Evolutionary conservation across 169 alveolate genomes (phyloP), one percentile per base, ranked within the genome.

Genomic region (Blepharisma undulans): DNA sequence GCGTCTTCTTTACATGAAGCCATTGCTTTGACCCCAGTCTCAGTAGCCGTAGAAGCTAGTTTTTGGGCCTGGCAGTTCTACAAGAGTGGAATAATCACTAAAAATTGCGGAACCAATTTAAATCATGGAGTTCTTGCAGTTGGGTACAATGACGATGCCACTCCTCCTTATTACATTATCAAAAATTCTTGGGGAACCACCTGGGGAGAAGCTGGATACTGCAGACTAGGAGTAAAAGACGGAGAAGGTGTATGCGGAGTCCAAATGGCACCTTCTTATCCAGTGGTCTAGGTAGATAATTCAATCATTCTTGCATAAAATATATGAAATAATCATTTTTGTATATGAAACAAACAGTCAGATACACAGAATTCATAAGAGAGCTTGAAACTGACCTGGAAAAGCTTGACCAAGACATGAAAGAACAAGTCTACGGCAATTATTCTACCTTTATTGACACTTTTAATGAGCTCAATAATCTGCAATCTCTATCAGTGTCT

Each of bases 1-100:
- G 34, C 66, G 74, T 16, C 36, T 74, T 93, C 95, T 19, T 48
- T 77, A 32, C 90, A 93, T 27, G 91, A 95, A 22, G 96, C 97
- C 14, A 72, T 96, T 18, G 84, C 84, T 87, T 88, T 94, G 77
- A 78, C 92, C 32, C 98, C 98, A 12, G 98, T 98, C 87, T 95
- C 99, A 25, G 98, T 98, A 61, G 99, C 99, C 34, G 96, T 98
- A 80, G 99, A 98, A 92, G 99, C 99, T 32, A 95, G 95, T 90
- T n/a, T 92, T 92, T 94, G 95, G 59, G 72, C 91, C 33, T 98
- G 98, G 97, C 98, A 98, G 94, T 97, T 95, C 94, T 98, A 98
- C 95, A 85, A 88, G 61, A 92, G 89, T 16, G 98, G 98, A 7
- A 96, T 96, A 0, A 94, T 72, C 81, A 92, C 93, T 89, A 97